Percentiles rank a stretch among this genome's conserved stretches.
phyloP scores from a whole-genome alignment of 768 basidiomycete species.

The Leccinum boreale region DNA sequence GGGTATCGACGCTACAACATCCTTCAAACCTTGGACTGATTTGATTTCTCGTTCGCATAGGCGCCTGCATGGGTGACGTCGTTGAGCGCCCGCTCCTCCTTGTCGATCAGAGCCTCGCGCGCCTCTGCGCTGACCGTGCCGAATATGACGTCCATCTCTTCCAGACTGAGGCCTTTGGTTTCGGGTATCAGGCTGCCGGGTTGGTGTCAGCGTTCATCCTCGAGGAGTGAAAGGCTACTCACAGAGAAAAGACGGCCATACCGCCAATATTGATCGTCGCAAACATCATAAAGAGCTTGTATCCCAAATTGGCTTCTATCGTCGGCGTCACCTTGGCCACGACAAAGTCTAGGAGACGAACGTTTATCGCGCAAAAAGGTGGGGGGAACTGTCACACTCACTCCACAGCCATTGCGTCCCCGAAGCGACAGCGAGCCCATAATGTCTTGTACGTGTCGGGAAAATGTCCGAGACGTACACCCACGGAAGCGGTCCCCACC shows the following conservation, averaged over 20 bases:
- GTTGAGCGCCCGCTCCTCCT: conserved; percentile 35
- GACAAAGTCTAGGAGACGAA: conserved; percentile 53
- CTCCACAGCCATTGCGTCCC: conserved; percentile 84
- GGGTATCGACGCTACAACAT: background rate
- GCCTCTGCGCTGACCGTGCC: conserved; percentile 55
- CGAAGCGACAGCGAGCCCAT: conserved; percentile 71
- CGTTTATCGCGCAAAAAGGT: background rate
- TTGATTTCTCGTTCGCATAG: background rate
- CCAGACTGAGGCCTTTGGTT: conserved; percentile 54
- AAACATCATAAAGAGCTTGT: conserved; percentile 77
- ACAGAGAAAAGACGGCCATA: conserved; percentile 68
- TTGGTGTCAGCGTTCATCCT: background rate
- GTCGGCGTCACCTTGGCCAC: conserved; percentile 69
- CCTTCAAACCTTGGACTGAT: conserved; percentile 7
- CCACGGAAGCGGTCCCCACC: conserved; percentile 71
- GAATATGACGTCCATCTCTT: conserved; percentile 57
- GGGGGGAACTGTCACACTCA: conserved; percentile 31
- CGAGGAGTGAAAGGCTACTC: conserved; percentile 12
- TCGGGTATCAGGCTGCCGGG: conserved; percentile 51
- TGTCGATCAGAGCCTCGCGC: conserved; percentile 51
- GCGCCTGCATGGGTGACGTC: background rate
- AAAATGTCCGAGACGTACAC: conserved; percentile 83
- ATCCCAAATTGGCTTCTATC: conserved; percentile 58
- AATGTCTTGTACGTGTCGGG: conserved; percentile 79
- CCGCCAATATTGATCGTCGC: conserved; percentile 69